Base-by-base conservation (phyloP, 768 basidiomycete genomes). In the Neoboletus magnificus region DNA sequence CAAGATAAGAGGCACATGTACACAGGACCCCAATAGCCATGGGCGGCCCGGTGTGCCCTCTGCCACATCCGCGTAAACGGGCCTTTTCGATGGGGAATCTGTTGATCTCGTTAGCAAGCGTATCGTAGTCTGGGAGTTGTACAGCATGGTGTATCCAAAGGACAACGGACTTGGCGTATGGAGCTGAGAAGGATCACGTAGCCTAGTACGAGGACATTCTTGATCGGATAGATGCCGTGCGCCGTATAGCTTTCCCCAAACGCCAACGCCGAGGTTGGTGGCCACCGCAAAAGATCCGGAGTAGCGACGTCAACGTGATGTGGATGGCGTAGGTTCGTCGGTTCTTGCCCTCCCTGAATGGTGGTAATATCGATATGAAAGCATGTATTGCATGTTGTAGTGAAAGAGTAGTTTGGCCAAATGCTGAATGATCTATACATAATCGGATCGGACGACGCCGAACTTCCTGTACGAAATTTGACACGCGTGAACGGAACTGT, bases 1-100 rank as follows among this genome's bases (percentile, higher is more conserved):
- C 48, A 27, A 45, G 62, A 64, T 61, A 66, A 63, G 51, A 33
- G 29, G 43, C 50, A 54, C 61, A 55, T 56, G 64, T 20, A 36
- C 37, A 45, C 37, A 27, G 54, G 62, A 63, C 61, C 64, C 65
- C 64, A 20, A 37, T 39, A 64, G n/a, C 37, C 18, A 36, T 50
- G 60, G 44, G 57, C 50, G 44, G 39, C 33, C 8, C 16, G 30
- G n/a, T 33, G 39, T 48, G 12, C 55, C 56, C 64, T 66, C 47
- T 56, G 55, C 65, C 58, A 43, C 61, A 46, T 48, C 50, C 20
- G 50, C 47, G 27, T 49, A 18, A 30, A 22, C 29, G 15, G 23
- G 5, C 20, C 36, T 25, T 45, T 33, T 48, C 18, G 22, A 16
- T 37, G 37, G 49, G 5, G 25, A 44, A 45, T 46, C 40, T 27